phyloP scores from a whole-genome alignment of 257 asterid genomes.

The Ajuga chamaepitys region DNA sequence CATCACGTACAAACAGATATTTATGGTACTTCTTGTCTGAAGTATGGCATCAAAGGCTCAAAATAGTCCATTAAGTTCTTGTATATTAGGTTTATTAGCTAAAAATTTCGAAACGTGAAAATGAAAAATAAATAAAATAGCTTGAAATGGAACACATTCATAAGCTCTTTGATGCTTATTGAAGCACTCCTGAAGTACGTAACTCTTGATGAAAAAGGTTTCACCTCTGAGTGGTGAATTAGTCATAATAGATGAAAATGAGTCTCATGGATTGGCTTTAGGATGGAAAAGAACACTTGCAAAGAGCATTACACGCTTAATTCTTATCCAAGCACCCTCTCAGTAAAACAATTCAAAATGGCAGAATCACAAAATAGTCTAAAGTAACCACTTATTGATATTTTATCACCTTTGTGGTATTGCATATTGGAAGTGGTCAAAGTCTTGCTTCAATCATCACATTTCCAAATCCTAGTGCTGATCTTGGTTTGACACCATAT shows the following conservation, averaged over 20 bases:
- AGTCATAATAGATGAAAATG: background rate
- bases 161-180: background rate
- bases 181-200: background rate
- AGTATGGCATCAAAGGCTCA: background rate
- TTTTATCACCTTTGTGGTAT: background rate
- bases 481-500: too few relatives aligned
- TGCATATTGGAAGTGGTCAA: constrained; percentile 4
- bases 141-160: background rate
- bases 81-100: background rate
- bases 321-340: background rate
- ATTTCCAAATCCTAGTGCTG: constrained; percentile 14
- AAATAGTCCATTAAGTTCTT: background rate
- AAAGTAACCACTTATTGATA: background rate
- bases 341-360: too few relatives aligned
- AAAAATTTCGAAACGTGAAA: background rate
- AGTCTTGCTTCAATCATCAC: background rate
- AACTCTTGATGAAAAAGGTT: background rate
- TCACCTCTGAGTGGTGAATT: constrained; percentile 9
- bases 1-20: background rate
- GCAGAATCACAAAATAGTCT: constrained; percentile 3
- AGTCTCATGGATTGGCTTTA: background rate
- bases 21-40: background rate
- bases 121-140: background rate
- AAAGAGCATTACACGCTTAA: background rate
- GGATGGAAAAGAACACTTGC: background rate